These are phyloP conservation scores for Debaryomyces prosopidis DNA, from an alignment of 805 yeast species.

Conservation along the genomic window DNA sequence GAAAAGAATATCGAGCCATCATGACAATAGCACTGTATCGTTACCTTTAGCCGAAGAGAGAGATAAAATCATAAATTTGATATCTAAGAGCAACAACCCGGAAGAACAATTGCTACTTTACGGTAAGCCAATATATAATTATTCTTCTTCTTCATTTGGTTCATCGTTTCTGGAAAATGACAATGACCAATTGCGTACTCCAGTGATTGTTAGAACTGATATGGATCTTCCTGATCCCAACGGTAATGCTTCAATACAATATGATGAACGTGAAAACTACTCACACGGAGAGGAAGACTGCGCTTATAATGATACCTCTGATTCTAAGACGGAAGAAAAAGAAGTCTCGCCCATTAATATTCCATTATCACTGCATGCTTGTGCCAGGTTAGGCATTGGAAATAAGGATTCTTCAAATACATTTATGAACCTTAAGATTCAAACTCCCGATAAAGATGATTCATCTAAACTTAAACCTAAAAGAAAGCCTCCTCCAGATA, in stretches of 20 bases:
- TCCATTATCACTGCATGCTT: slow-evolving; percentile 29
- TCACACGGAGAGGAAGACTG: slow-evolving; percentile 6
- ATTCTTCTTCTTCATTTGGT: slow-evolving; percentile 28
- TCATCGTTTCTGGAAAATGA: slow-evolving; percentile 20
- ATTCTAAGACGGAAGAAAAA: background rate
- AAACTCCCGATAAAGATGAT: slow-evolving; percentile 3
- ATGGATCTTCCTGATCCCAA: slow-evolving; percentile 3
- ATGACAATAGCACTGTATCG: background rate
- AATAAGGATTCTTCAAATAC: slow-evolving; percentile 17
- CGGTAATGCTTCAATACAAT: background rate
- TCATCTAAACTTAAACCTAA: slow-evolving; percentile 14
- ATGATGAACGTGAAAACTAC: background rate
- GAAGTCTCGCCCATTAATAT: slow-evolving; percentile 23
- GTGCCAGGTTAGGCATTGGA: slow-evolving; percentile 23
- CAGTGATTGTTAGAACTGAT: slow-evolving; percentile 3
- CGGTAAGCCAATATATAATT: slow-evolving; percentile 8
- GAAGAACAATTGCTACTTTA: background rate
- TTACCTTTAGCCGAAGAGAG: slow-evolving; percentile 5
- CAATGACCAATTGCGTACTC: background rate
- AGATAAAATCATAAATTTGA: background rate
- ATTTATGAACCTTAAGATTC: slow-evolving; percentile 1
- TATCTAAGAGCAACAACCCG: background rate
- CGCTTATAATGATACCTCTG: slow-evolving; percentile 6
- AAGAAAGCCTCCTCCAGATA: slow-evolving; percentile 32
- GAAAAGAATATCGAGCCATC: slow-evolving; percentile 24